These are phyloP conservation scores for Petunia axillaris DNA, from an alignment of 257 asterid species.

Conservation along the genomic window DNA sequence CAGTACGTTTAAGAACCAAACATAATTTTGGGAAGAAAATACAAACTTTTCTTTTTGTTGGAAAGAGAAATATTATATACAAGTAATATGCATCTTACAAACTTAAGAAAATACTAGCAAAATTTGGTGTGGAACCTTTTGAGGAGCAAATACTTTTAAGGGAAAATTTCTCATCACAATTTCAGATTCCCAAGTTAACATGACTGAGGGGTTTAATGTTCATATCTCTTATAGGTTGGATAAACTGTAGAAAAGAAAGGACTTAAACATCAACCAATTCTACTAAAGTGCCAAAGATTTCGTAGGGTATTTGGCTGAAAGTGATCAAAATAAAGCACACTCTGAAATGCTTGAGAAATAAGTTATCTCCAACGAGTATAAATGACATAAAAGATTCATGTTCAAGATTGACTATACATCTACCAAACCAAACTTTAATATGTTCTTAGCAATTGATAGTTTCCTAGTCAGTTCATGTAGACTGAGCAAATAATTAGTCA, in stretches of 20 bases:
- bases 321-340: not conserved
- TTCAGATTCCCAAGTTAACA: constrained; percentile 4
- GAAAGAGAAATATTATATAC: no score
- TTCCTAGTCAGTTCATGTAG: not conserved
- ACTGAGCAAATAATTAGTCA: not conserved
- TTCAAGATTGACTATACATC: not conserved
- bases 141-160: not conserved
- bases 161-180: constrained; percentile 13
- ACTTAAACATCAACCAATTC: not conserved
- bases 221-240: not conserved
- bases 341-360: no score
- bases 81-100: no score
- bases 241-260: not conserved
- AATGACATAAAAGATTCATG: not conserved
- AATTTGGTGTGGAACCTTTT: no score
- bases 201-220: not conserved
- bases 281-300: not conserved
- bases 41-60: no score
- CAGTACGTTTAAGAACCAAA: no score
- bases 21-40: no score
- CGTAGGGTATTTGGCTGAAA: not conserved
- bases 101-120: no score
- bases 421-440: constrained; percentile 14
- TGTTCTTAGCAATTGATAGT: constrained; percentile 14
- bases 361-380: no score